Percentiles rank a stretch among this genome's conserved stretches.
Conservation (phyloP, 139 green algal species). For the Nannochloris sp. region DNA sequence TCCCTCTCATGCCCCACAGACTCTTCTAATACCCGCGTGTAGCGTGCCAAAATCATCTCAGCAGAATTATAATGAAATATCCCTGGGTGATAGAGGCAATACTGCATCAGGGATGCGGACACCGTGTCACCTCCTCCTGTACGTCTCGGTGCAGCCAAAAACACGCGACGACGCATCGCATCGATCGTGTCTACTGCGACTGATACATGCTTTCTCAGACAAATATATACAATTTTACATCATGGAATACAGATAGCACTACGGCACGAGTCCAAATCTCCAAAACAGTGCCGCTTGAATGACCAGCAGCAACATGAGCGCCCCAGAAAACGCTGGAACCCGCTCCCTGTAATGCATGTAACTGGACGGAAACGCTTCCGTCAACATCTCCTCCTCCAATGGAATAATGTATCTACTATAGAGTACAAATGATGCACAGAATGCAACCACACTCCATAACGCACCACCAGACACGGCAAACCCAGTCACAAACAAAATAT, state of each 20-base stretch:
- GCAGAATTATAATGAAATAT: too few relatives aligned
- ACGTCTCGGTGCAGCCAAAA: too few relatives aligned
- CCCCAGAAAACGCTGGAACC: conserved; percentile 1
- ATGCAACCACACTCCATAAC: conserved; percentile 12
- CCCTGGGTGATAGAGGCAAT: too few relatives aligned
- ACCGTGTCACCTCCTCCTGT: too few relatives aligned
- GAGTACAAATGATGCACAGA: conserved; percentile 16
- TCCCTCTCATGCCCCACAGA: too few relatives aligned
- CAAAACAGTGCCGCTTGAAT: conserved; percentile 20
- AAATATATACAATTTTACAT: too few relatives aligned
- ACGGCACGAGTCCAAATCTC: conserved; percentile 8
- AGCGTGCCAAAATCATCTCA: too few relatives aligned
- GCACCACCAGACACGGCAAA: conserved; percentile 26
- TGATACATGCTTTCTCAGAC: too few relatives aligned
- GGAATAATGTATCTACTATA: conserved; percentile 20
- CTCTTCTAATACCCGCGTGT: too few relatives aligned
- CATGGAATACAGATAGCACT: background rate
- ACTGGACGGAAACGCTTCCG: conserved; percentile 12
- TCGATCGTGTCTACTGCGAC: too few relatives aligned
- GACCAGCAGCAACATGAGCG: conserved; percentile 16
- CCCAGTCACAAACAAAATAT: conserved; percentile 26
- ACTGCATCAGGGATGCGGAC: too few relatives aligned
- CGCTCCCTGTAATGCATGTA: conserved; percentile 12
- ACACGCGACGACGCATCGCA: too few relatives aligned
- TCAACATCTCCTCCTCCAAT: conserved; percentile 26